These are phyloP conservation scores for Tieghemostelium lacteum DNA, from an alignment of 78 protist genomes.

Conservation along the genomic window DNA sequence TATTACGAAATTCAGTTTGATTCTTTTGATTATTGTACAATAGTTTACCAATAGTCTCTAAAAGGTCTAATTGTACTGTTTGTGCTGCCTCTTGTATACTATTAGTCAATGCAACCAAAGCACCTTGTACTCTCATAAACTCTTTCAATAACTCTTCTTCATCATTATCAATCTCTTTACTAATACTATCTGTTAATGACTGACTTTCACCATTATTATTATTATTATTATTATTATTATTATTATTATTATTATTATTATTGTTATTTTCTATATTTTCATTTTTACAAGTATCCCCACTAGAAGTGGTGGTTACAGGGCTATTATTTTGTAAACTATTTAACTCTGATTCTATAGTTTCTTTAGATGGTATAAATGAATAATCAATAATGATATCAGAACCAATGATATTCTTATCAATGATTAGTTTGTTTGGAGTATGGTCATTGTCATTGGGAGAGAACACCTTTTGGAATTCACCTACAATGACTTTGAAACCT, in stretches of 20 bases:
- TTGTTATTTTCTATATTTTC: not conserved
- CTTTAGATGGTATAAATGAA: slow-evolving; percentile 63
- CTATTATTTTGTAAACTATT: not conserved
- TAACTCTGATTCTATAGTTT: slow-evolving; percentile 23
- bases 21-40: slow-evolving; percentile 69
- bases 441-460: slow-evolving; percentile 49
- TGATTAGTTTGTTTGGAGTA: not conserved
- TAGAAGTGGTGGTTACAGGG: not conserved
- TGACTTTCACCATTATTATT: not conserved
- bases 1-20: slow-evolving; percentile 43
- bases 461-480: slow-evolving; percentile 77
- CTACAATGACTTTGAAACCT: slow-evolving; percentile 74
- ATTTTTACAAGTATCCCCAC: too few species aligned
- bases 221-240: not conserved
- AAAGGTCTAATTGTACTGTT: slow-evolving; percentile 61
- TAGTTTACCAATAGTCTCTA: slow-evolving; percentile 64
- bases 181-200: not conserved
- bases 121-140: slow-evolving; percentile 75
- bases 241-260: slow-evolving; percentile 1
- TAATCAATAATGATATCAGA: slow-evolving; percentile 23
- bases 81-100: slow-evolving; percentile 48
- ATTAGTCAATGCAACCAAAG: slow-evolving; percentile 18
- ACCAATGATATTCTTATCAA: not conserved
- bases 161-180: not conserved
- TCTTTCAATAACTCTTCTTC: slow-evolving; percentile 69